Evolutionary conservation across 352 stramenopile species (phyloP).

Genomic region (Pythium brassicae): DNA sequence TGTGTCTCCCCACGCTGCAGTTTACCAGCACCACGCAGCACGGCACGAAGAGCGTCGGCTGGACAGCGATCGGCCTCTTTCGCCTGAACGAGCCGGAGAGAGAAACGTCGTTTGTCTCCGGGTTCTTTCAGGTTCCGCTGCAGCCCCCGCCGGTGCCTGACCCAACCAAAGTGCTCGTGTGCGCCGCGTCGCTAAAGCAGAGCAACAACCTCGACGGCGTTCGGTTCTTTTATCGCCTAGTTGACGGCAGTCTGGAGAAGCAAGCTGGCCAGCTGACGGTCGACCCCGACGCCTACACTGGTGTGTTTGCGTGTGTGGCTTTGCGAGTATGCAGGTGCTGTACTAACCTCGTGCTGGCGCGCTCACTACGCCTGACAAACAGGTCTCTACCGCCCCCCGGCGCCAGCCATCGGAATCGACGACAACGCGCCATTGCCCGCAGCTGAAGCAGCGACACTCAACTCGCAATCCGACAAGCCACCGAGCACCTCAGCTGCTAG

Average conservation of each 20-base stretch:
- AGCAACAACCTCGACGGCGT: constrained; percentile 9
- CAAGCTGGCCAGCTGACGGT: constrained; percentile 24
- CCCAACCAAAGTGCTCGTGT: constrained; percentile 25
- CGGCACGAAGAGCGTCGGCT: constrained; percentile 29
- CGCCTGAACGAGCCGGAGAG: not conserved
- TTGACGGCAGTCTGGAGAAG: constrained; percentile 19
- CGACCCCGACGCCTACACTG: constrained; percentile 32
- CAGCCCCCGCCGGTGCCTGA: constrained; percentile 36
- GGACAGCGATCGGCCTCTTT: constrained; percentile 40
- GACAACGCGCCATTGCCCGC: not conserved
- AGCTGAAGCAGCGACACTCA: not conserved
- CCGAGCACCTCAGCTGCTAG: not conserved
- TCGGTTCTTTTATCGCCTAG: constrained; percentile 31
- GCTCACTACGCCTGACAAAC: no score
- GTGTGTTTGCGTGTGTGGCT: constrained; percentile 13
- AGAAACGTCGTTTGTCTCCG: constrained; percentile 16
- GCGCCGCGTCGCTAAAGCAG: constrained; percentile 6
- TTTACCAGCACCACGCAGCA: constrained; percentile 15
- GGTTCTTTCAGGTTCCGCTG: constrained; percentile 37
- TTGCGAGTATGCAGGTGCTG: no score
- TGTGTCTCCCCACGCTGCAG: constrained; percentile 9
- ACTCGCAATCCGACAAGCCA: not conserved
- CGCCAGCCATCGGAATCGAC: not conserved
- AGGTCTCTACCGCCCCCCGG: constrained; percentile 5
- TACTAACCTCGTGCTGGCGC: not conserved